These are phyloP conservation scores for Kalanchoe fedtschenkoi DNA, from an alignment of 164 flowering plant species.

Conservation along the genomic window DNA sequence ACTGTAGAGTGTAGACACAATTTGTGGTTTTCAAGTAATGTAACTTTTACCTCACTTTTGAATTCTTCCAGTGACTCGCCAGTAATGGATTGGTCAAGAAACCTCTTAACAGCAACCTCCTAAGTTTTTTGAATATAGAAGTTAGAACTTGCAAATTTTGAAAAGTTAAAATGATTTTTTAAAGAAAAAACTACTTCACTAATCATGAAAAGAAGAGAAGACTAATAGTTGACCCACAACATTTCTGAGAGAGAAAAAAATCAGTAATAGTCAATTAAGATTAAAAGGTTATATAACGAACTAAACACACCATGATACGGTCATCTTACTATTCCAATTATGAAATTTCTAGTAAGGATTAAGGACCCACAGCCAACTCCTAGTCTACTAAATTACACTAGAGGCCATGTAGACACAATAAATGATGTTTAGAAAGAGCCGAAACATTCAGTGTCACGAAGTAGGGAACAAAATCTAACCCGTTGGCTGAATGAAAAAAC, in stretches of 20 bases:
- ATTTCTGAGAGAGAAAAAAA: background rate
- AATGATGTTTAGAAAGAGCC: too few relatives aligned
- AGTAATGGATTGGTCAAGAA: slow-evolving; percentile 74
- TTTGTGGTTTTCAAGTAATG: background rate
- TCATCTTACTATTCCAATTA: too few relatives aligned
- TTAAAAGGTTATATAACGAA: too few relatives aligned
- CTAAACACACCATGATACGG: too few relatives aligned
- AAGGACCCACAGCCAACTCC: too few relatives aligned
- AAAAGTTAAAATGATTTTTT: background rate
- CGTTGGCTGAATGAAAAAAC: too few relatives aligned
- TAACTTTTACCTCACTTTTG: slow-evolving; percentile 65
- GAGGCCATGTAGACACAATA: too few relatives aligned
- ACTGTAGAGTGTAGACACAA: background rate
- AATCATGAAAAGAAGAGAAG: background rate
- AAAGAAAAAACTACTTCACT: background rate
- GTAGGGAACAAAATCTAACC: too few relatives aligned
- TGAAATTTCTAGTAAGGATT: too few relatives aligned
- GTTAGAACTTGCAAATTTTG: slow-evolving; percentile 1
- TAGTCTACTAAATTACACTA: too few relatives aligned
- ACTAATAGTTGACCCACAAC: background rate
- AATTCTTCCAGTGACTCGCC: slow-evolving; percentile 90
- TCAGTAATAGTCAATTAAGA: too few relatives aligned
- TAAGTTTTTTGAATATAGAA: slow-evolving; percentile 16
- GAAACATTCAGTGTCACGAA: too few relatives aligned
- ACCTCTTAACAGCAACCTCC: slow-evolving; percentile 98